Evolutionary conservation across 2,329 filamentous ascomycete genomes (phyloP).

Genomic region (Sporothrix sp.): DNA sequence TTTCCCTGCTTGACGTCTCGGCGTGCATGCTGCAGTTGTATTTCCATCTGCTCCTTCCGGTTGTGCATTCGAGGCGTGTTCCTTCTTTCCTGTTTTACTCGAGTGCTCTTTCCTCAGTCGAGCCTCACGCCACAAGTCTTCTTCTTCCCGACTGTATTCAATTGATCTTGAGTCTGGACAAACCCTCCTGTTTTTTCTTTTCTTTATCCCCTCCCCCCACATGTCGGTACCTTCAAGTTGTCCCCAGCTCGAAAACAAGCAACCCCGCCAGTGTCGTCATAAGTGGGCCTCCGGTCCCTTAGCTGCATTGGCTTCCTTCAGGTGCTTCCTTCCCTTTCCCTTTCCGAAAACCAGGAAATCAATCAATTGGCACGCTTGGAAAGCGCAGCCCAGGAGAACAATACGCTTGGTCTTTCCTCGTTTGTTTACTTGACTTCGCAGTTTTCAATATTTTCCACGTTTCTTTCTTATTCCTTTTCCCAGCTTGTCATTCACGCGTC

Average conservation of each 20-base stretch:
- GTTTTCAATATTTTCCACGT: background rate
- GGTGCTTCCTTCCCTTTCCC: background rate
- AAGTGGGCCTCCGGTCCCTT: slow-evolving; percentile 2
- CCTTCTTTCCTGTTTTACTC: background rate
- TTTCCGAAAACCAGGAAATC: slow-evolving; percentile 1
- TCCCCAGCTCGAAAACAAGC: too few species aligned
- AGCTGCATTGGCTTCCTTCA: background rate
- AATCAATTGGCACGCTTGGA: too few species aligned
- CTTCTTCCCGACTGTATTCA: too few species aligned
- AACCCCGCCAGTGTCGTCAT: slow-evolving; percentile 17
- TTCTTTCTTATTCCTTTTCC: background rate
- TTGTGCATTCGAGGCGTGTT: background rate
- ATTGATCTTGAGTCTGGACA: too few species aligned
- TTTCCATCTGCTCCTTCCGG: background rate
- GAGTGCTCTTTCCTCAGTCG: too few species aligned
- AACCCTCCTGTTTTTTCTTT: background rate
- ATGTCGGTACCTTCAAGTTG: too few species aligned
- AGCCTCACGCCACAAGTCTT: too few species aligned
- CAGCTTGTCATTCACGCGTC: background rate
- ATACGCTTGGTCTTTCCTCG: too few species aligned
- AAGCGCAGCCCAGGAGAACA: too few species aligned
- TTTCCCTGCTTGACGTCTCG: background rate
- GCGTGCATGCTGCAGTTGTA: slow-evolving; percentile 2
- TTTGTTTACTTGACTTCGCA: too few species aligned
- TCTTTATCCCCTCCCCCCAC: background rate